These are phyloP conservation scores for Chaetomium sp. DNA, from an alignment of 2,329 filamentous ascomycete species.

Conservation along the genomic window DNA sequence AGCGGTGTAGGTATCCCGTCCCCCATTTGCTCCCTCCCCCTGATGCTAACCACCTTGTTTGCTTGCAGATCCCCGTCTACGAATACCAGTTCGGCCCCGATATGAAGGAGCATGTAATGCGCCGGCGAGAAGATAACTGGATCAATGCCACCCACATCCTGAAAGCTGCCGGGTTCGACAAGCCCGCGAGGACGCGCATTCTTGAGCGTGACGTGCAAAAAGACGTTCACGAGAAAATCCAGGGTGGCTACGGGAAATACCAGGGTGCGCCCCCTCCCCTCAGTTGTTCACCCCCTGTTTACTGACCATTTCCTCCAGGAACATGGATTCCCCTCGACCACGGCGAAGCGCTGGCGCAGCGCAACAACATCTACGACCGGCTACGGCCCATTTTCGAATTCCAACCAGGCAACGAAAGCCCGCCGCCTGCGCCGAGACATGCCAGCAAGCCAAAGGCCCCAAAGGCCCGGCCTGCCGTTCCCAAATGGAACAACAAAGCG, in stretches of 20 bases:
- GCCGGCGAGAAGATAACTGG: conserved; percentile 89
- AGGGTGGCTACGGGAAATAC: conserved; percentile 98
- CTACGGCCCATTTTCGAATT: conserved; percentile 89
- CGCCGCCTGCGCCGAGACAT: conserved; percentile 92
- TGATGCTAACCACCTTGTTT: conserved; percentile 22
- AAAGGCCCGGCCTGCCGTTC: conserved; percentile 62
- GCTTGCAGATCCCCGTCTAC: conserved; percentile 81
- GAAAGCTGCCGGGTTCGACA: conserved; percentile 96
- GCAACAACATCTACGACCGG: conserved; percentile 84
- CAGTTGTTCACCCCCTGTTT: conserved; percentile 2
- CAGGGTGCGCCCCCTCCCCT: conserved; percentile 62
- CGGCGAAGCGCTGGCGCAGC: conserved; percentile 78
- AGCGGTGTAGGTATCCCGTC: conserved; percentile 60
- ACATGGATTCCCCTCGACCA: conserved; percentile 93
- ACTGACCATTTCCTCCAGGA: conserved; percentile 51
- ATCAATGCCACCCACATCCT: conserved; percentile 99
- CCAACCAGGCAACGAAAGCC: conserved; percentile 79
- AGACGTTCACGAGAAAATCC: conserved; percentile 94
- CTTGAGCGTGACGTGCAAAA: conserved; percentile 97
- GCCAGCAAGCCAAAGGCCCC: conserved; percentile 81
- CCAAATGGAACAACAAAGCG: conserved; percentile 58
- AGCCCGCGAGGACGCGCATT: conserved; percentile 91
- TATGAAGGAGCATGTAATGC: conserved; percentile 87
- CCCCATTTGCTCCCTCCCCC: conserved; percentile 15
- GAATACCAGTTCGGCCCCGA: conserved; percentile 86